Evolutionary conservation across 148 eudicot genomes (phyloP).

Genomic region (Rhododendron simsii): DNA sequence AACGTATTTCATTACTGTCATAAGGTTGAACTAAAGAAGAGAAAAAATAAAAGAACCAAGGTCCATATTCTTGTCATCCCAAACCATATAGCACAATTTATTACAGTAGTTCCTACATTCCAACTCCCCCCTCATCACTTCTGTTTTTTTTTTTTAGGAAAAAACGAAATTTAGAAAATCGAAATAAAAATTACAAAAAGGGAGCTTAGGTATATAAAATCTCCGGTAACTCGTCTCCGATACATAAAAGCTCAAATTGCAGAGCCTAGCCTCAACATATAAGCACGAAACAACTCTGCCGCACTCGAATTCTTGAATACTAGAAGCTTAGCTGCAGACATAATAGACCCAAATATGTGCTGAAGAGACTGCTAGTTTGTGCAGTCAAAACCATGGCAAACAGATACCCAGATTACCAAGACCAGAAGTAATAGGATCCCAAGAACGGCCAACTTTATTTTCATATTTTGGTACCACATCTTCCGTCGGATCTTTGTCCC

Average conservation of each 20-base stretch:
- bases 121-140: background rate
- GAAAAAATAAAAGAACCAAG: too few relatives aligned
- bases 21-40: background rate
- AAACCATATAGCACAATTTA: background rate
- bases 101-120: background rate
- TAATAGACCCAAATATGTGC: background rate
- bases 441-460: slow-evolving; percentile 47
- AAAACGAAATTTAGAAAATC: too few relatives aligned
- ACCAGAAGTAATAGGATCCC: slow-evolving; percentile 46
- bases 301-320: background rate
- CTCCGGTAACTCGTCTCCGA: background rate
- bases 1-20: background rate
- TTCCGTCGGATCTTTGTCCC: slow-evolving; percentile 45
- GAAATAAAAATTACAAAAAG: background rate
- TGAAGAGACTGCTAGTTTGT: slow-evolving; percentile 27
- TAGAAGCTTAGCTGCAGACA: background rate
- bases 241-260: background rate
- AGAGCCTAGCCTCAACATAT: background rate
- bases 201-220: background rate
- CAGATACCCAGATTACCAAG: slow-evolving; percentile 53
- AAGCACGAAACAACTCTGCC: background rate
- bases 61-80: background rate
- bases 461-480: slow-evolving; percentile 68
- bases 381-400: slow-evolving; percentile 68
- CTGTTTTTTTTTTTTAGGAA: too few relatives aligned